Base-by-base conservation (phyloP, 116 monocot species). In the Dioscorea cayenensis region DNA sequence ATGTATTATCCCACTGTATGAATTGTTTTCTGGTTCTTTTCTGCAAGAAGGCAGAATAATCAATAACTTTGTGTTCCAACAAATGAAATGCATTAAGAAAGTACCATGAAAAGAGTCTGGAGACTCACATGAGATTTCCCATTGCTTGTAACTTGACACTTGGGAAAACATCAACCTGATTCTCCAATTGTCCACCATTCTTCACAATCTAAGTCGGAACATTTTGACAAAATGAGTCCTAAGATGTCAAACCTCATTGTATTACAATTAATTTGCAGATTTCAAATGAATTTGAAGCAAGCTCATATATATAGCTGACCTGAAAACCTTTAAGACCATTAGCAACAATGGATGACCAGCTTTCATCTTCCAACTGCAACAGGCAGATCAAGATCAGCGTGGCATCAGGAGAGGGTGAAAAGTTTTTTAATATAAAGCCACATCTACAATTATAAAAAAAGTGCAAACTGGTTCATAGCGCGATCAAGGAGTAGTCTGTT, bases 271-370 rank as follows among this genome's bases (percentile, higher is more conserved):
- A n/a, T 18, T 16, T 55, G 55, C 55, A 55, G 55, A 2, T 18
- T 19, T 55, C n/a, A 55, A 16, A 68, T 14, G 9, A 69, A 28
- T 60, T 66, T 51, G 50, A 51, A 37, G 6, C 68, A 64, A 43
- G 43, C 43, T 43, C 43, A 10, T 10, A 43, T 43, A 10, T 10
- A 43, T 43, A 43, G 43, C 65, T 78, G 23, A 96, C 96, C 85
- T 96, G 90, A 25, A 78, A 70, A 27, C 92, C 96, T 79, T 84
- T 85, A 51, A 90, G 75, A 64, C 96, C 90, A 77, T 55, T 51
- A 75, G 84, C 71, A 49, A 68, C 85, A 74, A 77, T 66, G 68
- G 79, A 81, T 75, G 77, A 36, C 85, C 77, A 85, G 60, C 76
- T 90, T 77, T 84, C 73, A 77, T 71, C 74, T 66, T 79, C 76